Base-by-base conservation (phyloP, 805 yeast species). In the Lipomyces sp. region DNA sequence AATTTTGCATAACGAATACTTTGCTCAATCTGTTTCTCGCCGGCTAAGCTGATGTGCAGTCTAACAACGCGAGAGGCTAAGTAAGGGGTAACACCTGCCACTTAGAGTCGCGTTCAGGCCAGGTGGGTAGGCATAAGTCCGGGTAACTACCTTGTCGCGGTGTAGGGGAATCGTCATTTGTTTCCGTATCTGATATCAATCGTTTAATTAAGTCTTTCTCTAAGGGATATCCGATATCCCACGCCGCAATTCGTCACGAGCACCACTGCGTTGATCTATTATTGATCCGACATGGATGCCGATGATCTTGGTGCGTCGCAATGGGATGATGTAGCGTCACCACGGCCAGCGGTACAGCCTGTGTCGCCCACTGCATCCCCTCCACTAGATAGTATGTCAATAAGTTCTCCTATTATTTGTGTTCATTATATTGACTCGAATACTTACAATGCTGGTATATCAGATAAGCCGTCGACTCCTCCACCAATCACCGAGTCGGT, bases 311-410 rank as follows among this genome's bases (percentile, higher is more conserved):
- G 65, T 7, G 70, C 67, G 37, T 59, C 67, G 18, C 71, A 68
- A 48, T 68, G 71, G 71, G 71, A 68, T 56, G 71, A 68, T 30
- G 55, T 68, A n/a, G 65, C 69, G 35, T 58, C 65, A 37, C 69
- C 71, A 4, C 55, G 53, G 32, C 48, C 48, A 15, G 48, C n/a
- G 18, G 48, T 7, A 6, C 56, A 48, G n/a, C 1, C 30, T 39
- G 32, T 61, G 30, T 61, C 64, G 18, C 64, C 53, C n/a, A 57
- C 60, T 3, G 62, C 45, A 33, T 24, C 39, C 29, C 53, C 57
- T n/a, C 60, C 64, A 15, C 45, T 61, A 15, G 59, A 15, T 15
- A 63, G 65, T 51, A 45, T 15, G 63, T 30, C 37, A 29, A 13
- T 30, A 7, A 0, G 18, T 42, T 42, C 48, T 15, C n/a, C 48